Base-by-base conservation (phyloP, 257 asterid genomes). In the Nicotiana attenuata region DNA sequence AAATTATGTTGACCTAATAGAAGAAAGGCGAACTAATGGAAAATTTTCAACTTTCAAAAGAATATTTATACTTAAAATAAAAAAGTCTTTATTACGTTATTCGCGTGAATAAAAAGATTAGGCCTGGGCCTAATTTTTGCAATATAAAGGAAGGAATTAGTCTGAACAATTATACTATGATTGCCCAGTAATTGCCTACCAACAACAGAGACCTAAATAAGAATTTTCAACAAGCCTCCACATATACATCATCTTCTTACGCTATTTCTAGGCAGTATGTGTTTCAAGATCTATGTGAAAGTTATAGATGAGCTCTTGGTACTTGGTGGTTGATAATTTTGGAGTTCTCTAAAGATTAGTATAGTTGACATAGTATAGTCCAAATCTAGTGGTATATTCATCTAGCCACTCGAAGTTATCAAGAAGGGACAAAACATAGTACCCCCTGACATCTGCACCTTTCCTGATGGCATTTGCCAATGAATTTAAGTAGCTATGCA, bases 371-470 rank as follows among this genome's bases (percentile, higher is more conserved):
- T 86, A 85, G 78, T 90, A 45, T 26, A 92, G 92, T 57, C 97
- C 97, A 80, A 91, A 92, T 41, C 92, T 90, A 86, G 81, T 61
- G 13, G 86, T 85, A 79, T 90, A 92, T 80, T 95, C 97, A 17
- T 33, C 66, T 55, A 78, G 69, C 98, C 97, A 91, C 92, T n/a
- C n/a, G n/a, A n/a, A n/a, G n/a, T n/a, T n/a, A n/a, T n/a, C n/a
- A n/a, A n/a, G n/a, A n/a, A n/a, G 88, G 1, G 97, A 84, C 97
- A 96, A 93, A 10, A 89, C 89, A 66, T 91, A 91, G 81, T 91
- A 92, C 55, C 96, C 97, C 80, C 93, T 87, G 29, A 93, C 93
- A 69, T 92, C 91, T 15, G 93, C 92, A 83, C 98, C 97, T 57
- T 92, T 85, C 86, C 91, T 91, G 88, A 57, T 89, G n/a, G n/a